Base-by-base conservation (phyloP, 1,284 basidiomycete genomes). In the Grifola frondosa region DNA sequence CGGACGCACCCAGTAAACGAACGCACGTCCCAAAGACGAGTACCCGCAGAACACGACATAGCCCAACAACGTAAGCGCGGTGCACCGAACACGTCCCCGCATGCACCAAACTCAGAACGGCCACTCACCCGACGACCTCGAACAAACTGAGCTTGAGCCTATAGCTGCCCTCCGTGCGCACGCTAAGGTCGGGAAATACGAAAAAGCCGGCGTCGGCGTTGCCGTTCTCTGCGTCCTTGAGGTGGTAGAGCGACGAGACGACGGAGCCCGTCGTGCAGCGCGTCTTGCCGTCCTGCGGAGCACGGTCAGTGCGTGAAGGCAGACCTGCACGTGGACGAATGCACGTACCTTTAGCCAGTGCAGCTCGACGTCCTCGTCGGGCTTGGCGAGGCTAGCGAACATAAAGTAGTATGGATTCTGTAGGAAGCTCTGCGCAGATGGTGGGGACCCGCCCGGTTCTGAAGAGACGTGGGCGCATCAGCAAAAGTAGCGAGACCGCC, bases 321-420 rank as follows among this genome's bases (percentile, higher is more conserved):
- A 17, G n/a, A 32, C 6, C 11, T 15, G 34, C 20, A 9, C 17
- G 21, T 5, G 3, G 10, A 36, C 34, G 5, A 5, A 15, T 13
- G 28, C 9, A 59, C 68, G 21, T 38, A 83, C 83, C 72, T 91
- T 91, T 40, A 95, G 76, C 75, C 93, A 86, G 62, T 96, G 94
- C 26, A 97, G 67, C 66, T 97, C 95, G n/a, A 88, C 79, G 55
- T 96, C 91, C 49, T 88, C 83, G 53, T 93, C 90, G 1, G 89
- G 88, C 53, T 90, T 86, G 0, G 91, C 88, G 17, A 96, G 76
- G 52, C 82, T 84, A 5, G 92, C 92, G 57, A 92, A 96, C 81
- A 94, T 92, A 66, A 97, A 96, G 62, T 94, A 94, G 64, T 94
- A 94, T 0, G 92, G 92, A 53, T 91, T 94, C 67, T 96, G 87